A percentile compares a stretch with the other conserved stretches of the same genome.
Conservation (phyloP, 2,329 filamentous ascomycete genomes). For the Aspergillus awamori region DNA sequence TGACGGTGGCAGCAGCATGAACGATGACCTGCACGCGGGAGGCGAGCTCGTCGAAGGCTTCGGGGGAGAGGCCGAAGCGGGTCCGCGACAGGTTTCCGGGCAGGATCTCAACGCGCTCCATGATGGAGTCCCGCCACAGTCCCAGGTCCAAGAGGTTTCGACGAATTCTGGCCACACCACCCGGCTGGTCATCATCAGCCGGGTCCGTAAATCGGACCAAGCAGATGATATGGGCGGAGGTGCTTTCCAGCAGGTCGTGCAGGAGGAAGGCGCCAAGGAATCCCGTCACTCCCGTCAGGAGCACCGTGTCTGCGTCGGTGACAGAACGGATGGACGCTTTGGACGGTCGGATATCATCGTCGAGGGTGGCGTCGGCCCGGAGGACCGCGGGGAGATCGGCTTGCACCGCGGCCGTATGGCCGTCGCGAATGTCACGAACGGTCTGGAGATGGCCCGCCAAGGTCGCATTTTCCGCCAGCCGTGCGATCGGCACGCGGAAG, state of each 20-base stretch:
- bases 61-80: slow-evolving; percentile 67
- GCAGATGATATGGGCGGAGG: slow-evolving; percentile 70
- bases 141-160: slow-evolving; percentile 77
- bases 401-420: slow-evolving; percentile 73
- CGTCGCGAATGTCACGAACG: slow-evolving; percentile 70
- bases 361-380: slow-evolving; percentile 66
- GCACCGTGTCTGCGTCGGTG: slow-evolving; percentile 67
- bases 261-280: slow-evolving; percentile 77
- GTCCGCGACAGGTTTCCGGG: slow-evolving; percentile 72
- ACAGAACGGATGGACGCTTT: slow-evolving; percentile 60
- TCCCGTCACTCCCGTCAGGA: slow-evolving; percentile 75
- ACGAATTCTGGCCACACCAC: slow-evolving; percentile 71
- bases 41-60: slow-evolving; percentile 67
- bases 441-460: slow-evolving; percentile 72
- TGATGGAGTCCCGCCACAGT: slow-evolving; percentile 74
- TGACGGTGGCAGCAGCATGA: slow-evolving; percentile 77
- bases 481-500: slow-evolving; percentile 70
- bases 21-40: slow-evolving; percentile 71
- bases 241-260: slow-evolving; percentile 67
- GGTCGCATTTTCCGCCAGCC: slow-evolving; percentile 71
- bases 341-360: slow-evolving; percentile 66
- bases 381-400: slow-evolving; percentile 73
- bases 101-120: slow-evolving; percentile 76
- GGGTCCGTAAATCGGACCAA: slow-evolving; percentile 74
- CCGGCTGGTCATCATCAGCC: slow-evolving; percentile 63